Conservation (phyloP, 495 filamentous ascomycete species). For the Penicillium pancosmium region DNA sequence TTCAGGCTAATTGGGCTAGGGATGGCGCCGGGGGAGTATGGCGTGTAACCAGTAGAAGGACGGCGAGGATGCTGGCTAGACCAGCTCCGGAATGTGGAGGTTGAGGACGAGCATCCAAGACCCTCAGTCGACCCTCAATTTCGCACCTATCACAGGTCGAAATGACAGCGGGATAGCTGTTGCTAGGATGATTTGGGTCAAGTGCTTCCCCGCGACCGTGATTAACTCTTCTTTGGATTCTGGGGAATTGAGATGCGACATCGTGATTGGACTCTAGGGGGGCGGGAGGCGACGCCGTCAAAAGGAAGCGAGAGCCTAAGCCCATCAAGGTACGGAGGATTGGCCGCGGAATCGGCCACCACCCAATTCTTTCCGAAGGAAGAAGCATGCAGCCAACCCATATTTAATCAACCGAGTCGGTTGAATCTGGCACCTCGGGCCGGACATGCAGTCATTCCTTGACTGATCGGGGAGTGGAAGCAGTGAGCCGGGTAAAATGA, state of each 20-base stretch:
- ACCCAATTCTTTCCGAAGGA: background rate
- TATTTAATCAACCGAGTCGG: background rate
- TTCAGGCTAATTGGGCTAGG: conserved; percentile 19
- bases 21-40: background rate
- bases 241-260: conserved; percentile 13
- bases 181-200: background rate
- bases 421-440: background rate
- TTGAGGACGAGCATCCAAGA: background rate
- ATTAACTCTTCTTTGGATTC: conserved; percentile 8
- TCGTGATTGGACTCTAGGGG: conserved; percentile 20
- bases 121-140: conserved; percentile 7
- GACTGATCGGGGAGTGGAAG: background rate
- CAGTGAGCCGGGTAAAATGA: background rate
- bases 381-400: too few relatives aligned
- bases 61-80: conserved; percentile 1
- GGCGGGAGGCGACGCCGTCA: conserved; percentile 7
- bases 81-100: conserved; percentile 11
- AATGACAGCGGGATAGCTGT: too few relatives aligned
- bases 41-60: conserved; percentile 6
- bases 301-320: conserved; percentile 6
- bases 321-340: conserved; percentile 8
- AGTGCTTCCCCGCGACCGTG: background rate
- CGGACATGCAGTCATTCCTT: conserved; percentile 2
- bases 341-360: background rate
- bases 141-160: conserved; percentile 26